phyloP scores from a whole-genome alignment of 805 yeast species.

The Ogataea trehaloabstinens region DNA sequence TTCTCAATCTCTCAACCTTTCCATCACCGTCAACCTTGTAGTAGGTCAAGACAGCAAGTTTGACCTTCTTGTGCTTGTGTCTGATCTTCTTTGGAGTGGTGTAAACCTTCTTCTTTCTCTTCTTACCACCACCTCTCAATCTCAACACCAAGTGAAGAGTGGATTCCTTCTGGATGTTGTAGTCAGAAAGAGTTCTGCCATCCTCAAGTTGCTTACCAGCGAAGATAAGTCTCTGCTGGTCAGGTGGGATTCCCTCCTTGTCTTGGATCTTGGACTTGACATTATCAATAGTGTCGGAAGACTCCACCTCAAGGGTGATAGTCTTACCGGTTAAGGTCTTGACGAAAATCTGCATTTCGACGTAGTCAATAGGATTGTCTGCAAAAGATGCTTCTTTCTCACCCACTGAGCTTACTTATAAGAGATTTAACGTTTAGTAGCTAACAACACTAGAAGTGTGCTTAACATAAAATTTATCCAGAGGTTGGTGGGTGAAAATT shows the following conservation, averaged over 20 bases:
- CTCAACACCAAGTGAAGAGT: conserved; percentile 94
- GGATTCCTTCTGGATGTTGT: conserved; percentile 99
- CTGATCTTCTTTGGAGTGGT: conserved; percentile 99
- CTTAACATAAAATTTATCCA: too few species aligned
- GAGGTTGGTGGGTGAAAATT: background rate
- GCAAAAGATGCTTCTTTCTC: conserved; percentile 41
- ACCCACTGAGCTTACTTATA: conserved; percentile 18
- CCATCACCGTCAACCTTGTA: conserved; percentile 99
- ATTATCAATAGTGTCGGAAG: conserved; percentile 97
- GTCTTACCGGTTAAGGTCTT: conserved; percentile 89
- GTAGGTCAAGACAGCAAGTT: conserved; percentile 98
- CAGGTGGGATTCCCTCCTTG: conserved; percentile 99
- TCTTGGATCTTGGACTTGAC: conserved; percentile 98
- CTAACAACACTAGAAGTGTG: too few species aligned
- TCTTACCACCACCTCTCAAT: conserved; percentile 98
- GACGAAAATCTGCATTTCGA: conserved; percentile 67
- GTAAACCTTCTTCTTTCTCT: conserved; percentile 99
- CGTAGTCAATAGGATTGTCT: conserved; percentile 30
- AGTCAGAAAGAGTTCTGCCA: conserved; percentile 97
- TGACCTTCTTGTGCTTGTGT: conserved; percentile 99
- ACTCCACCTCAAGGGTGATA: conserved; percentile 98
- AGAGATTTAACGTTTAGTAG: too few species aligned
- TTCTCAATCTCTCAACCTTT: conserved; percentile 96
- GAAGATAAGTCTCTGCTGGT: conserved; percentile 98
- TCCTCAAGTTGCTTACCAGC: conserved; percentile 99